A percentile compares a stretch with the other conserved stretches of the same genome.
Conservation (phyloP, 2,329 filamentous ascomycete genomes). For the Penicillium fuscoglaucum region DNA sequence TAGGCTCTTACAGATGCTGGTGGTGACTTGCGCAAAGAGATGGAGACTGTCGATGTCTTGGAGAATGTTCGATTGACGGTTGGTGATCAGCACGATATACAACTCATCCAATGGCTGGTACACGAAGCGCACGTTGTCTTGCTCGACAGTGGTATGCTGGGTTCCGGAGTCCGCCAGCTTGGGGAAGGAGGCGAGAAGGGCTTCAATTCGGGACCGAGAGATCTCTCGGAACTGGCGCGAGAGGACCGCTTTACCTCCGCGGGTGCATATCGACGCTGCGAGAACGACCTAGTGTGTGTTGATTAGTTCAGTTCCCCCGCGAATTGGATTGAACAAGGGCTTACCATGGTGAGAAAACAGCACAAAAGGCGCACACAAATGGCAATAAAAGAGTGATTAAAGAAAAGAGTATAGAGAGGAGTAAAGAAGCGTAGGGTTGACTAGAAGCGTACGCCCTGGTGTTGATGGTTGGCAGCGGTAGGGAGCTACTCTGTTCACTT, state of each 20-base stretch:
- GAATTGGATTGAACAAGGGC: conserved; percentile 1
- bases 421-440: conserved; percentile 19
- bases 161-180: conserved; percentile 95
- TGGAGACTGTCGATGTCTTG: conserved; percentile 99
- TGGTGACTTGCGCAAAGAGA: conserved; percentile 95
- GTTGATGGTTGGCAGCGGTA: conserved; percentile 20
- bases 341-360: conserved; percentile 30
- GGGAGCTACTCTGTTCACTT: conserved; percentile 45
- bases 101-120: conserved; percentile 99
- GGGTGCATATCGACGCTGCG: conserved; percentile 97
- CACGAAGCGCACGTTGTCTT: conserved; percentile 99
- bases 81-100: conserved; percentile 99
- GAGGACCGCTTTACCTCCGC: conserved; percentile 96
- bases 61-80: conserved; percentile 97
- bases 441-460: conserved; percentile 16
- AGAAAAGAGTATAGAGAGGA: neutral
- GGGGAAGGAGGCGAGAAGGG: conserved; percentile 91
- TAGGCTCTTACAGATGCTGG: conserved; percentile 90
- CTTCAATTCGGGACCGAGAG: conserved; percentile 93
- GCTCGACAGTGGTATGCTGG: conserved; percentile 97
- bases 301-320: conserved; percentile 19
- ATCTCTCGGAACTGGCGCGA: conserved; percentile 98
- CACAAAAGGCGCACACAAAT: neutral
- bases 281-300: conserved; percentile 75
- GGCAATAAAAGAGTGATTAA: neutral